Evolutionary conservation across 2,329 filamentous ascomycete genomes (phyloP), one percentile per base, ranked within the genome.

Genomic region (Oidium heveae): DNA sequence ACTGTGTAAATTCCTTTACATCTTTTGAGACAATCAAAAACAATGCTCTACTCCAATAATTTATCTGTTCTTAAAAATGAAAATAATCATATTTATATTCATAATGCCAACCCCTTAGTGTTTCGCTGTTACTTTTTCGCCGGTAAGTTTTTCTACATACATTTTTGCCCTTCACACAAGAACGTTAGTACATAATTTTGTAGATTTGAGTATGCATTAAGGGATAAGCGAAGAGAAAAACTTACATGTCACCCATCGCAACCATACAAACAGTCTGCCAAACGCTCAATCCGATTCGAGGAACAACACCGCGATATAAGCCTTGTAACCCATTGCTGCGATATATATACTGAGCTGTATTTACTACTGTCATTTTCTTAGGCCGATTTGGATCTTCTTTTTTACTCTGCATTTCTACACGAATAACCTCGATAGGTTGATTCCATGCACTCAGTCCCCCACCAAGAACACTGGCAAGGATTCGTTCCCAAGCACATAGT

Each of bases 211-310:
- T 28, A 28, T 28, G 3, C 6, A 28, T 6, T 28, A 28, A 28
- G 24, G 6, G 36, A 13, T 13, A 37, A 57, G 55, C 43, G 36
- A 47, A 59, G 56, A 41, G 52, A 53, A 57, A 54, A 62, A 79
- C 86, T 74, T 72, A 93, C 87, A 94, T 88, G 72, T 96, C 91
- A 71, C 91, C 91, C 70, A 96, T 76, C 66, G 89, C 91, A 71
- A 98, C 91, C 91, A 98, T 98, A 77, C 91, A 98, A 66, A 98
- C 84, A 58, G 91, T 98, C 77, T 98, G 91, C 91, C 91, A 98
- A 72, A 98, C 79, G 67, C 91, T 83, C 60, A 98, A 80, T 63
- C 88, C 88, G 67, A 98, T 88, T 68, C 91, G 82, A 63, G 91
- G 91, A 62, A 86, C 76, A 59, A 98, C 89, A 66, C 91, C 91